These are phyloP conservation scores for Chytriomyces hyalinus DNA, from an alignment of 192 early-diverging fungal species.

Conservation along the genomic window DNA sequence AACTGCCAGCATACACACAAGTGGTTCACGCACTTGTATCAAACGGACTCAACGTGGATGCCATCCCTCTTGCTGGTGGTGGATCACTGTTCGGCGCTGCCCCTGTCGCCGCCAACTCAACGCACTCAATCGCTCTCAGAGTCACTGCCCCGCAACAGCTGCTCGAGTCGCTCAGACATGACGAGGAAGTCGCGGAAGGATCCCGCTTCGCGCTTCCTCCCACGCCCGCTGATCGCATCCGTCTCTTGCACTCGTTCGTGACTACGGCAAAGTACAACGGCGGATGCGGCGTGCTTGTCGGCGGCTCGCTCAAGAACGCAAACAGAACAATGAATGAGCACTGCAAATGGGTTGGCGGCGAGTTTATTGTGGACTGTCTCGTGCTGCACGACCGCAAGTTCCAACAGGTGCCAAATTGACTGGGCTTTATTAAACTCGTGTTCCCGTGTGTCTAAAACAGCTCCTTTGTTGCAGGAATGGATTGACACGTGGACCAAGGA, in stretches of 20 bases:
- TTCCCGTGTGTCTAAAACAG: too few relatives aligned
- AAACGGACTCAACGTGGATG: neutral
- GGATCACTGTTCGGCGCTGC: neutral
- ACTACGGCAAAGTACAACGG: neutral
- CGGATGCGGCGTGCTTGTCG: slow-evolving; percentile 6
- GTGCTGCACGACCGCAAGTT: neutral
- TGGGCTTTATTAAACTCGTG: too few relatives aligned
- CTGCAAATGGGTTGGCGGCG: slow-evolving; percentile 8
- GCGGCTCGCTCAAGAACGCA: neutral
- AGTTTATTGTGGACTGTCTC: neutral
- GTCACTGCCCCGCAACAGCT: neutral
- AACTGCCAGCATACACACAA: neutral
- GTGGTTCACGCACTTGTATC: neutral
- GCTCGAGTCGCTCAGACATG: slow-evolving; percentile 1
- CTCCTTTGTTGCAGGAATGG: neutral
- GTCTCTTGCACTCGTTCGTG: neutral
- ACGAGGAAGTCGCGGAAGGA: neutral
- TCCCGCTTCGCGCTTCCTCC: neutral
- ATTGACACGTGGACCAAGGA: neutral
- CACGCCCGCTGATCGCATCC: neutral
- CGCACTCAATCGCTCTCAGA: neutral
- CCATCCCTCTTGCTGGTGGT: neutral
- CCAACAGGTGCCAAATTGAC: neutral
- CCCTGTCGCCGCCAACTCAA: too few relatives aligned
- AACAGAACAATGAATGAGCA: neutral